Base-by-base conservation (phyloP, 176 grass and related monocot genomes). In the Oryza officinalis region DNA sequence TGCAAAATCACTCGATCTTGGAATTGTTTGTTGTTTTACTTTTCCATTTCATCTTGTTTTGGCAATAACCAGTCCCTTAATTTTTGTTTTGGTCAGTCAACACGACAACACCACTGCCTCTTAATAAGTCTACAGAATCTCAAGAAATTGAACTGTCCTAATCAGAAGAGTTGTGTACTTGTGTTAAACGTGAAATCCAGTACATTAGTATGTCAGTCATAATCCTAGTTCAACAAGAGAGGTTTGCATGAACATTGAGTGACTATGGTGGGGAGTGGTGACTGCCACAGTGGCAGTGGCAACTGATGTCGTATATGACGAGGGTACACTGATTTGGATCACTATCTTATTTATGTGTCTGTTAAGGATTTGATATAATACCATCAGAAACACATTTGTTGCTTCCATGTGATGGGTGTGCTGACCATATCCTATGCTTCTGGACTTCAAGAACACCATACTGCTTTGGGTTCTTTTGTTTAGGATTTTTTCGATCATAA, bases 391-490 rank as follows among this genome's bases (percentile, higher is more conserved):
- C 0, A 52, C 33, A 37, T 0, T 72, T n/a, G 1, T 22, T 33
- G 33, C 81, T 84, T 88, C 61, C 61, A 71, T 66, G 64, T 80
- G 25, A 47, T 83, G 44, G 67, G 44, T 79, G 67, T 75, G 4
- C 49, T 67, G 25, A 22, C 41, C 32, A 57, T 77, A 41, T 31
- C 41, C 38, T 38, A 60, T 67, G 77, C 75, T 74, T 26, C 27
- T 71, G 57, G 72, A 69, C 49, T 68, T 38, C 46, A 22, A 78
- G 37, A 78, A 28, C 15, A 65, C 14, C 23, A 81, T 69, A 69
- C n/a, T 28, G 45, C 41, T 45, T 70, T 70, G 13, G 17, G 25
- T 59, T 52, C 27, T 8, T 40, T 71, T 11, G 35, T 69, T 13
- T 67, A 54, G 59, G 33, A 35, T 81, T 23, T 54, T 81, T 15